A percentile compares a stretch with the other conserved stretches of the same genome.
Evolutionary conservation across 306 rosid genomes (phyloP).

Genomic region (Cicer arietinum): DNA sequence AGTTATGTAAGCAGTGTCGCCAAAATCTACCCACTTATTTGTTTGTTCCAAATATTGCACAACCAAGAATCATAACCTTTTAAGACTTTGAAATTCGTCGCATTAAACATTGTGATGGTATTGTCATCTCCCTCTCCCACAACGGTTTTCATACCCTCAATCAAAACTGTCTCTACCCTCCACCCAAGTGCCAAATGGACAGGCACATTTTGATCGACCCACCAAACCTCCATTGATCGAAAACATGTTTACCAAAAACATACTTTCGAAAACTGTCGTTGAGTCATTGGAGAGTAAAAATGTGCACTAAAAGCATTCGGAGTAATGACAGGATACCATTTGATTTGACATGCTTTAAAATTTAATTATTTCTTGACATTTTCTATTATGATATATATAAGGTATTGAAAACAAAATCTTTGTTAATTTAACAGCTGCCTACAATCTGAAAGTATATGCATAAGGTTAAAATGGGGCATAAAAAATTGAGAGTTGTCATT

Average conservation of each 20-base stretch:
- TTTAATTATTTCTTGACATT: conserved; percentile 36
- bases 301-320: conserved; percentile 1
- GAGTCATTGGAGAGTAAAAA: conserved; percentile 17
- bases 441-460: conserved; percentile 47
- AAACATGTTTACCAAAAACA: too few species aligned
- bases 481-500: conserved; percentile 33
- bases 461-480: conserved; percentile 43
- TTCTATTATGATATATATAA: conserved; percentile 11
- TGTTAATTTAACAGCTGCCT: conserved; percentile 45
- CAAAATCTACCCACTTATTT: neutral
- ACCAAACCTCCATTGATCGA: neutral
- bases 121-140: neutral
- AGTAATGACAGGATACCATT: conserved; percentile 31
- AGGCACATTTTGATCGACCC: neutral
- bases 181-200: neutral
- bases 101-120: neutral
- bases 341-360: conserved; percentile 49
- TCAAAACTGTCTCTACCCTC: neutral
- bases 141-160: neutral
- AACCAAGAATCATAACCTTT: neutral
- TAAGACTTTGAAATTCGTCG: neutral
- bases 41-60: neutral
- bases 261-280: neutral
- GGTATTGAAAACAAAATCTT: conserved; percentile 46
- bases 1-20: neutral